A percentile compares a stretch with the other conserved stretches of the same genome.
phyloP scores from a whole-genome alignment of 768 basidiomycete species.

The Wakefieldia striispora region DNA sequence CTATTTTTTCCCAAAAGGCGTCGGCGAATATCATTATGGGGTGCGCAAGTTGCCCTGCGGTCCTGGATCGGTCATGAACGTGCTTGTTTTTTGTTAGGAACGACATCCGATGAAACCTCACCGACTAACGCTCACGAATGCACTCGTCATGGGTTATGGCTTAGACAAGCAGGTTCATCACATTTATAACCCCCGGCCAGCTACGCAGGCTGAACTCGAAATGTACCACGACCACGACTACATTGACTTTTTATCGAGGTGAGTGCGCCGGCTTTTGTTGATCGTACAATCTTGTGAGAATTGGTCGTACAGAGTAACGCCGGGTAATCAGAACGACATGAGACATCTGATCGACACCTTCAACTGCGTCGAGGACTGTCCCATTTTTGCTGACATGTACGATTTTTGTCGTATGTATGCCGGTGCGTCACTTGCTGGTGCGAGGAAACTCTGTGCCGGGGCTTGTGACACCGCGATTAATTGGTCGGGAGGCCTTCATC shows the following conservation, averaged over 20 bases:
- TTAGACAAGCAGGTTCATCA: constrained; percentile 93
- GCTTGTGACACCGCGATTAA: constrained; percentile 96
- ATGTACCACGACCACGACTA: constrained; percentile 95
- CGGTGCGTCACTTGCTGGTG: constrained; percentile 88
- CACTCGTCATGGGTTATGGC: constrained; percentile 93
- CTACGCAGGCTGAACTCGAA: constrained; percentile 86
- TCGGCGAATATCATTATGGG: constrained; percentile 96
- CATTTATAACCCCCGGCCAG: constrained; percentile 85
- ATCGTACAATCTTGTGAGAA: not conserved
- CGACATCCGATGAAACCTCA: constrained; percentile 99
- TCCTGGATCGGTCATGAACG: constrained; percentile 3
- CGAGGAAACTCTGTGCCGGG: constrained; percentile 80
- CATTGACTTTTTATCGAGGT: constrained; percentile 93
- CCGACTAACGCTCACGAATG: constrained; percentile 91
- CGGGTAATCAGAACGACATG: constrained; percentile 68
- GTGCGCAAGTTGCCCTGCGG: constrained; percentile 43
- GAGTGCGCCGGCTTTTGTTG: constrained; percentile 21
- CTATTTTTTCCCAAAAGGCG: constrained; percentile 93
- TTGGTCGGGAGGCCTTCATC: constrained; percentile 98
- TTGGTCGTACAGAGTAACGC: constrained; percentile 66
- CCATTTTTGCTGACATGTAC: constrained; percentile 92
- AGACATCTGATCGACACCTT: constrained; percentile 77
- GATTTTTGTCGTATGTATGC: constrained; percentile 94
- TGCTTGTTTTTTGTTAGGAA: constrained; percentile 53
- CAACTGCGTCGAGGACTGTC: constrained; percentile 97